A percentile compares a stretch with the other conserved stretches of the same genome.
phyloP scores from a whole-genome alignment of 805 yeast species.

The Yamadazyma nakazawae region DNA sequence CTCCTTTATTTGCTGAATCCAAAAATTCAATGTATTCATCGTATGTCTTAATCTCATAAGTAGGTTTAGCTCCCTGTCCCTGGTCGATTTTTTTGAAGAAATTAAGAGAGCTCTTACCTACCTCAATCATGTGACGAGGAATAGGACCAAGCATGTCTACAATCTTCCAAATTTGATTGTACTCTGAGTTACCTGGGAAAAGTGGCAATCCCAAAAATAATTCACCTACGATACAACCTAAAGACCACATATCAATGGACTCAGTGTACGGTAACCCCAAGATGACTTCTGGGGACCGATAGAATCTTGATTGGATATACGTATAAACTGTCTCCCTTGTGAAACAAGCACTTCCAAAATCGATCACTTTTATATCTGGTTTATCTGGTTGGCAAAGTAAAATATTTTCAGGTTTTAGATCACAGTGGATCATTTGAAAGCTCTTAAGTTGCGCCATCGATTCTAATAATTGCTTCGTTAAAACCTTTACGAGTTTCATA shows the following conservation, averaged over 20 bases:
- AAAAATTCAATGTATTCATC: slow-evolving; percentile 36
- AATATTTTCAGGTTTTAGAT: slow-evolving; percentile 94
- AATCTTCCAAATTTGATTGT: slow-evolving; percentile 81
- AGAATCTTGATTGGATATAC: slow-evolving; percentile 88
- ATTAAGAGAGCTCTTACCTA: slow-evolving; percentile 78
- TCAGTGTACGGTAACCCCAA: slow-evolving; percentile 89
- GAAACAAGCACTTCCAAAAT: slow-evolving; percentile 94
- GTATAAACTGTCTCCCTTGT: slow-evolving; percentile 87
- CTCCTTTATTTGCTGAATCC: slow-evolving; percentile 26
- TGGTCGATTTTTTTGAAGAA: slow-evolving; percentile 51
- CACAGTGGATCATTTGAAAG: slow-evolving; percentile 89
- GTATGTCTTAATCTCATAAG: slow-evolving; percentile 29
- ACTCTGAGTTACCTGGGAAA: slow-evolving; percentile 93
- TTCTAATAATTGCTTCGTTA: slow-evolving; percentile 78
- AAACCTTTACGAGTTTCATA: slow-evolving; percentile 71
- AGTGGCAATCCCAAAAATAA: slow-evolving; percentile 86
- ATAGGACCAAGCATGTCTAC: slow-evolving; percentile 81
- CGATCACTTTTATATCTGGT: slow-evolving; percentile 88
- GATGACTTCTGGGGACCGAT: slow-evolving; percentile 92
- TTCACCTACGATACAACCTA: slow-evolving; percentile 91
- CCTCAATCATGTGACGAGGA: slow-evolving; percentile 94
- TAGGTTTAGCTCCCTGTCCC: slow-evolving; percentile 21
- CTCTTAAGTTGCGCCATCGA: slow-evolving; percentile 78
- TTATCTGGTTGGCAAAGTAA: slow-evolving; percentile 73
- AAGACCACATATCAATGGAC: slow-evolving; percentile 96